phyloP scores from a whole-genome alignment of 805 yeast genomes.

The Nakazawaea pomicola region DNA sequence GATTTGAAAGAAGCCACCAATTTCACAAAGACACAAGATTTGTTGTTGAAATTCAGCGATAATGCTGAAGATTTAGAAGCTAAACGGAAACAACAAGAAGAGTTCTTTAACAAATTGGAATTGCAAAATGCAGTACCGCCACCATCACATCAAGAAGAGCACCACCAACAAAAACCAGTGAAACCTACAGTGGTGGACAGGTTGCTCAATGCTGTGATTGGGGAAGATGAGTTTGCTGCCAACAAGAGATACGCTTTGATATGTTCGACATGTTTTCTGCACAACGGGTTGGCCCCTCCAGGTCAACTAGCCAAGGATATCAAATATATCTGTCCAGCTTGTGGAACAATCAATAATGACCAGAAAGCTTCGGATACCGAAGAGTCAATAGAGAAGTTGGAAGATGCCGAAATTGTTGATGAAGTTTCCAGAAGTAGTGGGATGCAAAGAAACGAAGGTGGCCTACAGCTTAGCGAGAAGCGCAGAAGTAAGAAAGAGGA shows the following conservation, averaged over 20 bases:
- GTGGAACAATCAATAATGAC: slow-evolving; percentile 40
- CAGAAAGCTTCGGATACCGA: slow-evolving; percentile 1
- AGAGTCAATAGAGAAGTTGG: background rate
- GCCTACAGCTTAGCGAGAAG: no score
- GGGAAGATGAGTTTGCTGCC: slow-evolving; percentile 60
- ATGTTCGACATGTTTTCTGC: slow-evolving; percentile 58
- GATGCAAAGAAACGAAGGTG: background rate
- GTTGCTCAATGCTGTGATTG: slow-evolving; percentile 40
- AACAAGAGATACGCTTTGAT: slow-evolving; percentile 66
- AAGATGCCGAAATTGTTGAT: background rate
- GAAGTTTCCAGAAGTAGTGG: background rate
- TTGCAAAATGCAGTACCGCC: slow-evolving; percentile 11
- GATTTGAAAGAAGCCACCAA: slow-evolving; percentile 50
- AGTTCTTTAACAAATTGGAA: slow-evolving; percentile 29
- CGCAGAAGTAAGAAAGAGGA: no score
- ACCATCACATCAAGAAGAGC: background rate
- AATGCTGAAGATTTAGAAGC: slow-evolving; percentile 43
- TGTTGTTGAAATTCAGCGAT: slow-evolving; percentile 55
- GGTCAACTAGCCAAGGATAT: slow-evolving; percentile 48
- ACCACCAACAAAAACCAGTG: slow-evolving; percentile 4
- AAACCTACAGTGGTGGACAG: slow-evolving; percentile 35
- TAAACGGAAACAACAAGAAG: slow-evolving; percentile 38
- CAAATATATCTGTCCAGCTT: slow-evolving; percentile 58
- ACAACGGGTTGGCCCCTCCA: slow-evolving; percentile 81
- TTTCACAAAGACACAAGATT: slow-evolving; percentile 69